These are phyloP conservation scores for Tricholoma saponaceum DNA, from an alignment of 768 basidiomycete species.

Conservation along the genomic window DNA sequence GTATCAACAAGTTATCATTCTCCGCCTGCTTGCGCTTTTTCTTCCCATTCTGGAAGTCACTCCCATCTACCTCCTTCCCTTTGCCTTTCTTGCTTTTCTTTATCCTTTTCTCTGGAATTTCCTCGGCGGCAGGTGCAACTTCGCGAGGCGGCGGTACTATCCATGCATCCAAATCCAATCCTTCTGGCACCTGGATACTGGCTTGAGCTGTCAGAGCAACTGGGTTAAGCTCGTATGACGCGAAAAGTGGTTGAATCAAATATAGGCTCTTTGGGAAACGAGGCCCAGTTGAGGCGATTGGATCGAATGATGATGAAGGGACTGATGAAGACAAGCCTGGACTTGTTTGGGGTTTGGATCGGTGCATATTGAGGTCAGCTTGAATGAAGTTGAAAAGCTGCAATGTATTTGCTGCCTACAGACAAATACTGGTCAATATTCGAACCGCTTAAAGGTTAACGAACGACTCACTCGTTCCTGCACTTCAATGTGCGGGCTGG, in stretches of 20 bases:
- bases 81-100: slow-evolving; percentile 43
- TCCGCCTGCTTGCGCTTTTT: slow-evolving; percentile 30
- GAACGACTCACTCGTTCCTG: slow-evolving; percentile 74
- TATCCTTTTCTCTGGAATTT: slow-evolving; percentile 39
- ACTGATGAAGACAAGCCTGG: slow-evolving; percentile 33
- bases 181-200: slow-evolving; percentile 78
- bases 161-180: slow-evolving; percentile 82
- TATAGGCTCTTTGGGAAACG: slow-evolving; percentile 86
- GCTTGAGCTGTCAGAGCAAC: slow-evolving; percentile 79
- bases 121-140: slow-evolving; percentile 17
- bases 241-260: slow-evolving; percentile 78
- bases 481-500: slow-evolving; percentile 75
- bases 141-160: slow-evolving; percentile 65
- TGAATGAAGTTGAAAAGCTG: slow-evolving; percentile 75
- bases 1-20: slow-evolving; percentile 30
- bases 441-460: slow-evolving; percentile 4
- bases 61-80: slow-evolving; percentile 22
- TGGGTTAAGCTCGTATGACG: slow-evolving; percentile 77
- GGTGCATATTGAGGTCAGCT: slow-evolving; percentile 62
- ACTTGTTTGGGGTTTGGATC: slow-evolving; percentile 31
- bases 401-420: slow-evolving; percentile 75
- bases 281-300: slow-evolving; percentile 33
- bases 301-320: slow-evolving; percentile 35
- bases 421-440: slow-evolving; percentile 1
- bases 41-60: slow-evolving; percentile 23